Evolutionary conservation across 768 basidiomycete genomes (phyloP), one percentile per base, ranked within the genome.

Genomic region (Kondoa subrosea): DNA sequence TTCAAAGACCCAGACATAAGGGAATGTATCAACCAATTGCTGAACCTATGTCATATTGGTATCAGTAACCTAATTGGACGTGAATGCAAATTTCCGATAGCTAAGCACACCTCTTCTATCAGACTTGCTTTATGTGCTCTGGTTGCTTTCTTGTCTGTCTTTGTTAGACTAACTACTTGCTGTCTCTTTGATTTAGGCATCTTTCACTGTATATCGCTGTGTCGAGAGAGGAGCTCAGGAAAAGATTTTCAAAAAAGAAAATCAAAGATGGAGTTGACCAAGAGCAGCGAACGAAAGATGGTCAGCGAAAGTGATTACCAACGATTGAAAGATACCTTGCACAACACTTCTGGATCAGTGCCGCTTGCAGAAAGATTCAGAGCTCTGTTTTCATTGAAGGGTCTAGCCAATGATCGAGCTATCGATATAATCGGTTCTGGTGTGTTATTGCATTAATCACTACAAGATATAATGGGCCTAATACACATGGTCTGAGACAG

Each of bases 1-100:
- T 73, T 87, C 85, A 76, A 99, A 95, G 50, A 96, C 76, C 89
- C 91, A 99, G 79, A 89, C 87, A 77, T 95, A 92, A 75, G 84
- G 84, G 86, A 89, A 96, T 80, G 89, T 88, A 72, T 92, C 90
- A 26, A 85, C 80, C 76, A 85, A 85, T 75, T 82, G 82, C 80
- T 89, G 87, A 66, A 97, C 80, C 89, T 91, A 74, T 12, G 50
- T 66, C 67, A 25, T 57, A 50, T 69, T 4, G 12, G 8, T 33
- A 1, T n/a, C 59, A 62, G 21, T 12, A 21, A 21, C 61, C 30
- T 17, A 31, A 14, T 15, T 3, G 30, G 29, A 16, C 12, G 27
- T 3, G 17, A 27, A 40, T 15, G 26, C 14, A 17, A 57, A 4
- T 40, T 50, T 8, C 21, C 21, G 40, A 8, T 2, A 17, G 61